Base-by-base conservation (phyloP, 129 eudicot genomes). In the Scalesia atractyloides region DNA sequence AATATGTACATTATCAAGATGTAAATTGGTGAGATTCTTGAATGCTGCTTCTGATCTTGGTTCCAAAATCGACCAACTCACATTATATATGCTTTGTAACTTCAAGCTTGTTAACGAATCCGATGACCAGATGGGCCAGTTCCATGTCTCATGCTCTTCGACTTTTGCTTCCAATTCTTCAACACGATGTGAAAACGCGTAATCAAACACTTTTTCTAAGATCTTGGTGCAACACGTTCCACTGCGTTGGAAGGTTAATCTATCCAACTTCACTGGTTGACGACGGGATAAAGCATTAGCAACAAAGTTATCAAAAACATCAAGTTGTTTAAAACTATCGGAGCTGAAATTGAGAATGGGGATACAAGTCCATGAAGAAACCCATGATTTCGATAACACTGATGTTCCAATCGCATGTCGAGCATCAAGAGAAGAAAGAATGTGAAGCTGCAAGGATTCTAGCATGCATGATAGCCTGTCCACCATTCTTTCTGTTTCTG, bases 181-280 rank as follows among this genome's bases (percentile, higher is more conserved):
- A 8, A 71, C 75, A 0, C 53, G 65, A 5, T 56, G 66, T 0
- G 41, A 54, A 15, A 70, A 70, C 18, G 66, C 75, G 66, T 70
- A 70, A 13, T 57, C 44, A 0, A 71, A 15, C 5, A 71, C 56
- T 7, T 41, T 14, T 7, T 71, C 20, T 14, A 71, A 19, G n/a
- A 37, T 20, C 56, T 56, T 39, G 16, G 56, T 22, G 15, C 75
- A 36, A 39, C 20, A 70, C 0, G 1, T 8, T 22, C 37, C 52
- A 13, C 9, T 4, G 0, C 51, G 65, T 5, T 2, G 16, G 66
- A 70, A 70, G 22, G 39, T 54, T 54, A 70, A 20, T 9, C 11
- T 54, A 16, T 70, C 36, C 36, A 70, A 13, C 41, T 54, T 39
- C 50, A 9, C 41, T 0, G 53, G 5, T 12, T 13, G 20, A 37